These are phyloP conservation scores for Osmanthus fragrans DNA, from an alignment of 257 asterid genomes.

Conservation along the genomic window DNA sequence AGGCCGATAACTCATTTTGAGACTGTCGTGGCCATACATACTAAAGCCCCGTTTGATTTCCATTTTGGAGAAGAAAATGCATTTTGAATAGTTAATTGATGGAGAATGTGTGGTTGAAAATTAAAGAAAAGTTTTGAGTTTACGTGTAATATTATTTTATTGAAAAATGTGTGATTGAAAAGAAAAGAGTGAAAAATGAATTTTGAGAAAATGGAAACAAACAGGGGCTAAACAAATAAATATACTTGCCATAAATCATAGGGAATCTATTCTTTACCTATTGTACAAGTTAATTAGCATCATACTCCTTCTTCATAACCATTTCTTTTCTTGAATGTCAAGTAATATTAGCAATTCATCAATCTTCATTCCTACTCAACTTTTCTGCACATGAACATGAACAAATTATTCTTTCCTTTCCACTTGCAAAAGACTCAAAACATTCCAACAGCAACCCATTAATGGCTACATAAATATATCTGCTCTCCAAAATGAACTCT, in stretches of 20 bases:
- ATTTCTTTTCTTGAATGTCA: slow-evolving; percentile 14
- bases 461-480: not conserved
- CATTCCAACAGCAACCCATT: slow-evolving; percentile 6
- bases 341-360: not conserved
- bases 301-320: slow-evolving; percentile 23
- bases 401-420: slow-evolving; percentile 48
- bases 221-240: not conserved
- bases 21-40: not conserved
- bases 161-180: too few species aligned
- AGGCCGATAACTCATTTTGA: too few species aligned
- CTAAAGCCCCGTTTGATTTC: too few species aligned
- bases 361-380: slow-evolving; percentile 30
- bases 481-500: not conserved
- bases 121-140: too few species aligned
- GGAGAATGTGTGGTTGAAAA: too few species aligned
- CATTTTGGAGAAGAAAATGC: too few species aligned
- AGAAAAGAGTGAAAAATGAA: too few species aligned
- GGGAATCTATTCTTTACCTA: slow-evolving; percentile 15
- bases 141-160: too few species aligned
- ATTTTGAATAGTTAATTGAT: too few species aligned
- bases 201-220: too few species aligned
- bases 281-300: slow-evolving; percentile 29
- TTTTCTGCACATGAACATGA: slow-evolving; percentile 7
- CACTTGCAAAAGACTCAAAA: slow-evolving; percentile 24
- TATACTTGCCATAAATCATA: not conserved